phyloP scores from a whole-genome alignment of 495 filamentous ascomycete species.

The Aspergillus nidulans region DNA sequence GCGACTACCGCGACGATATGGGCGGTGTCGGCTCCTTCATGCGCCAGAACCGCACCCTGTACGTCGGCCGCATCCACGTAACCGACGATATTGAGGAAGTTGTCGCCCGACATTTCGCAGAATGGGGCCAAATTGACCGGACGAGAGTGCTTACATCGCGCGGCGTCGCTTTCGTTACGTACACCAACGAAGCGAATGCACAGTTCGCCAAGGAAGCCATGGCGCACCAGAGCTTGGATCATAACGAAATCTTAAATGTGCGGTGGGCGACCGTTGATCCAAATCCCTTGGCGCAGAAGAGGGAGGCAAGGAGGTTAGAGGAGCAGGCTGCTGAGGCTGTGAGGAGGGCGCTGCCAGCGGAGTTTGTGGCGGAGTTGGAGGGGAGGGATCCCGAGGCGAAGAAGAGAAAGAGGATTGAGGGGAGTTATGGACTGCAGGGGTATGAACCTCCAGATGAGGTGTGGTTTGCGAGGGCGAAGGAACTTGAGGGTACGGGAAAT shows the following conservation, averaged over 20 bases:
- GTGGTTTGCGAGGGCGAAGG: conserved; percentile 69
- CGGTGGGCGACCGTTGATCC: conserved; percentile 96
- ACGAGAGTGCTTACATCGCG: conserved; percentile 84
- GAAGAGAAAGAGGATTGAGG: conserved; percentile 86
- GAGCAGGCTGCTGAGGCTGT: conserved; percentile 99
- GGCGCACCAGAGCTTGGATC: conserved; percentile 80
- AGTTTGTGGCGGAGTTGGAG: conserved; percentile 91
- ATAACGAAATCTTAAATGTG: conserved; percentile 90
- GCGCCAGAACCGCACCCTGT: conserved; percentile 88
- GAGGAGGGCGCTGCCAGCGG: conserved; percentile 80
- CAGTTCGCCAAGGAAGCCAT: conserved; percentile 93
- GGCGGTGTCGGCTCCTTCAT: conserved; percentile 88
- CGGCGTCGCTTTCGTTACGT: conserved; percentile 90
- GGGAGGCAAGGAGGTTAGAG: conserved; percentile 84
- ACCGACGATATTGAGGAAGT: conserved; percentile 98
- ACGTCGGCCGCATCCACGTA: conserved; percentile 88
- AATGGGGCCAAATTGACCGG: conserved; percentile 90
- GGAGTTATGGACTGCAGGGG: conserved; percentile 79
- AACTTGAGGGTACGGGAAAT: conserved; percentile 38
- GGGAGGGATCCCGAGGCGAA: conserved; percentile 79
- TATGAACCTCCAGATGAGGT: conserved; percentile 95
- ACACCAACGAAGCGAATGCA: conserved; percentile 76
- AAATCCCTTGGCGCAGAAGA: conserved; percentile 90
- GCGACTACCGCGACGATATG: conserved; percentile 93
- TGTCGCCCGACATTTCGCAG: conserved; percentile 86